These are phyloP conservation scores for Dictyophora rubrovolvata DNA, from an alignment of 768 basidiomycete species.

Conservation along the genomic window DNA sequence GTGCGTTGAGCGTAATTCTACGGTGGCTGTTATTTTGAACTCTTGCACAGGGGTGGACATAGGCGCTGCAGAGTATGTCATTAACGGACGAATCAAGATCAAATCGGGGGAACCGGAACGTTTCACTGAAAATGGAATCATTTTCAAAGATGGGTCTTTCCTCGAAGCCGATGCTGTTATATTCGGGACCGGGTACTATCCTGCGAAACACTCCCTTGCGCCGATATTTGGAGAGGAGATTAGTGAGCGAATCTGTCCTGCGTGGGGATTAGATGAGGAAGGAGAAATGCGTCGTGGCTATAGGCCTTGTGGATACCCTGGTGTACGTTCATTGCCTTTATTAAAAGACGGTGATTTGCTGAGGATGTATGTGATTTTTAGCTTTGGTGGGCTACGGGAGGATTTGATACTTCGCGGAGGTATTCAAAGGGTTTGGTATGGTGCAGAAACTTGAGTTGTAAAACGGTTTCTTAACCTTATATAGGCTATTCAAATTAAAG, in stretches of 20 bases:
- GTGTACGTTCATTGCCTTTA: background rate
- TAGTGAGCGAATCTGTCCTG: background rate
- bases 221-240: slow-evolving; percentile 1
- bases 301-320: background rate
- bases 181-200: slow-evolving; percentile 2
- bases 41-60: slow-evolving; percentile 3
- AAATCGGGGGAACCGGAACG: background rate
- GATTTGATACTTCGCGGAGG: slow-evolving; percentile 24
- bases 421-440: slow-evolving; percentile 30
- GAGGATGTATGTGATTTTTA: background rate
- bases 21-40: background rate
- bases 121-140: background rate
- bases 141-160: slow-evolving; percentile 7
- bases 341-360: background rate
- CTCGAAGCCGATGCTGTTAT: slow-evolving; percentile 8
- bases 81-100: slow-evolving; percentile 6
- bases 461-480: background rate
- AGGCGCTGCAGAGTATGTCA: slow-evolving; percentile 5
- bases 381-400: slow-evolving; percentile 18
- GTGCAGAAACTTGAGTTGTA: background rate
- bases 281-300: background rate
- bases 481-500: slow-evolving; percentile 29
- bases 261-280: slow-evolving; percentile 4
- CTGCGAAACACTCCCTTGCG: background rate
- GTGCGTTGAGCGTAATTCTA: background rate